These are phyloP conservation scores for Alternaria novae-zelandiae DNA, from an alignment of 2,329 filamentous ascomycete genomes.

Conservation along the genomic window DNA sequence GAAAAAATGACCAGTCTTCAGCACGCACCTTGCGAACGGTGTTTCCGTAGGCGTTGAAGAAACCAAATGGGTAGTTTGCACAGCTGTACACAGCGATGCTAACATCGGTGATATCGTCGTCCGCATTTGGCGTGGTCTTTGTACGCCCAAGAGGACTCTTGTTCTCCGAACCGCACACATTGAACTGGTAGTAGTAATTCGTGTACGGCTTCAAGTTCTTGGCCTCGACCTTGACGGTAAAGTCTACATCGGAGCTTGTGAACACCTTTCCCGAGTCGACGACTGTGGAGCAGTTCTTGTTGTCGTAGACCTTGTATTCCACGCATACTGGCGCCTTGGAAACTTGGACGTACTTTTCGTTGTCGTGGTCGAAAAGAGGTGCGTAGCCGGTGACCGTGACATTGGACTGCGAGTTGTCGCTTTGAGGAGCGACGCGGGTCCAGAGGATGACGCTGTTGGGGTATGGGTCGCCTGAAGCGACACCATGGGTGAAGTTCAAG, in stretches of 20 bases:
- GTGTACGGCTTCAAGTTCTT: conserved; percentile 67
- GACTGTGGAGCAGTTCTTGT: conserved; percentile 54
- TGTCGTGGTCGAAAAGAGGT: conserved; percentile 60
- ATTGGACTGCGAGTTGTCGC: conserved; percentile 52
- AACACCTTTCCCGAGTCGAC: conserved; percentile 67
- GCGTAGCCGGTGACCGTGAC: conserved; percentile 63
- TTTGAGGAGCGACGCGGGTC: conserved; percentile 46
- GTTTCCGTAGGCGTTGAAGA: conserved; percentile 58
- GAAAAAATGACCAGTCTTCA: not conserved
- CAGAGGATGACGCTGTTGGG: conserved; percentile 47
- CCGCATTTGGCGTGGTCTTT: conserved; percentile 68
- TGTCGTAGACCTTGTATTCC: conserved; percentile 65
- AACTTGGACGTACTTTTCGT: conserved; percentile 59
- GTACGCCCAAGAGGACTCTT: conserved; percentile 70
- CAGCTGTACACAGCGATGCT: conserved; percentile 75
- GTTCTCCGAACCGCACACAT: conserved; percentile 67
- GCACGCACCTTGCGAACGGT: conserved; percentile 37
- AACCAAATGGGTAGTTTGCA: conserved; percentile 59
- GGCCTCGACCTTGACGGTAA: conserved; percentile 71
- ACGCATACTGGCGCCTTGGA: conserved; percentile 71
- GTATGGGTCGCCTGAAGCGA: conserved; percentile 55
- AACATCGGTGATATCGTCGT: conserved; percentile 64
- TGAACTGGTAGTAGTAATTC: conserved; percentile 74
- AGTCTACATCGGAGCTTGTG: conserved; percentile 77
- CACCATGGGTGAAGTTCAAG: conserved; percentile 54